Conservation (phyloP, 176 grass and related monocot species). For the Triticum monococcum region DNA sequence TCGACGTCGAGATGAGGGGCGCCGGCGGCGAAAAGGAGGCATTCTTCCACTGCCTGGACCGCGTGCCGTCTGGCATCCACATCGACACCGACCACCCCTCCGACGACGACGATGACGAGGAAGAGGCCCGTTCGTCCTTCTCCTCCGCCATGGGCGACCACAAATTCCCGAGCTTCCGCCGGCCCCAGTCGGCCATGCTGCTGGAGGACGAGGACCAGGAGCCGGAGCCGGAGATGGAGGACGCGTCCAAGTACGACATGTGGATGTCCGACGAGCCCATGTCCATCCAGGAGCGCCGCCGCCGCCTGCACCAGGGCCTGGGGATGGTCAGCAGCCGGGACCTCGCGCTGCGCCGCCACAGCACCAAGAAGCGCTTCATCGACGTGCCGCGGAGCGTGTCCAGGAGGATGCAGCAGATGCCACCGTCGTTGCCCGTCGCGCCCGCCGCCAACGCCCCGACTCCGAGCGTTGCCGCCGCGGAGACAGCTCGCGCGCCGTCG, state of each 20-base stretch:
- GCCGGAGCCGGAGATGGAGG: constrained; percentile 35
- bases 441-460: not conserved
- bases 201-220: constrained; percentile 40
- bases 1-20: constrained; percentile 42
- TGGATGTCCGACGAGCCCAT: constrained; percentile 87
- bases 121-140: constrained; percentile 76
- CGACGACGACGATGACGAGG: constrained; percentile 58
- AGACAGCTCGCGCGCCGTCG: not conserved
- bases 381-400: constrained; percentile 23
- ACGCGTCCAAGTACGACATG: constrained; percentile 54
- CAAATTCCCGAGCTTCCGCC: constrained; percentile 39
- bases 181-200: constrained; percentile 31
- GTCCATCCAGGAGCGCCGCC: constrained; percentile 82
- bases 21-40: constrained; percentile 34
- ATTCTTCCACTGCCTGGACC: constrained; percentile 85
- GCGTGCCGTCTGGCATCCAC: constrained; percentile 70
- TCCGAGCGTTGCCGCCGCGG: not conserved
- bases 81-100: constrained; percentile 67
- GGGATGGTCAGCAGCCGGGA: constrained; percentile 60
- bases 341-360: constrained; percentile 49
- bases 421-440: not conserved
- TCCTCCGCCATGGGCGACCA: constrained; percentile 55
- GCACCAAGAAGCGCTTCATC: constrained; percentile 42
- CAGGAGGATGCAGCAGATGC: not conserved
- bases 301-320: constrained; percentile 77